Evolutionary conservation across 1,284 basidiomycete species (phyloP), one percentile per base, ranked within the genome.

Genomic region (Pascua guehoae): DNA sequence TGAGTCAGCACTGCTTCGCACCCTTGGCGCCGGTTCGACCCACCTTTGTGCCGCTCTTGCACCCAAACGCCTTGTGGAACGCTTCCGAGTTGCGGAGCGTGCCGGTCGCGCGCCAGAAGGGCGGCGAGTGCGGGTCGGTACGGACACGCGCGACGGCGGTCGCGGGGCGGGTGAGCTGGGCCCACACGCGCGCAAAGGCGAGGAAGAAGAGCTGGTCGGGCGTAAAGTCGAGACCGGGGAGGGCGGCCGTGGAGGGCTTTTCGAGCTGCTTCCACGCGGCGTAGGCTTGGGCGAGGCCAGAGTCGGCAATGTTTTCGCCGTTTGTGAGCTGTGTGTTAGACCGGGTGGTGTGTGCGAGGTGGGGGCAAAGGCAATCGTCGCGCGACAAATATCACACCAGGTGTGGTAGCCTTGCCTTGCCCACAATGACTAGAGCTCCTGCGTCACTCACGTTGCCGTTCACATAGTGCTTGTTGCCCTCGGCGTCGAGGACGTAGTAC

Each of bases 301-400:
- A 86, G 71, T 95, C 91, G 38, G 88, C 91, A 60, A 94, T 91
- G 69, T 92, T 91, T 77, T 93, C 91, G 12, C 89, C 89, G 16
- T 89, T 89, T 1, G 89, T 93, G 47, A 68, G 63, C 73, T 74
- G 57, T 15, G 8, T 32, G 24, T 32, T 32, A 32, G 24, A 7
- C 24, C n/a, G n/a, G n/a, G n/a, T 11, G 36, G 41, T 47, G 47
- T 32, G 24, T 3, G 24, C 4, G 24, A 32, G 24, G 24, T 32
- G 24, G 24, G 3, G 24, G 7, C 24, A 32, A 32, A 4, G 24
- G 24, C 24, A 32, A 32, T 32, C 24, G 7, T 32, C 7, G 24
- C 24, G 24, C 3, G 24, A 32, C 24, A 7, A 32, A 7, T 3
- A 32, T 32, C 24, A 32, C 7, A 3, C 24, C 24, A 7, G n/a